phyloP scores from a whole-genome alignment of 139 green algal genomes.

The Limnomonas spitsbergensis region DNA sequence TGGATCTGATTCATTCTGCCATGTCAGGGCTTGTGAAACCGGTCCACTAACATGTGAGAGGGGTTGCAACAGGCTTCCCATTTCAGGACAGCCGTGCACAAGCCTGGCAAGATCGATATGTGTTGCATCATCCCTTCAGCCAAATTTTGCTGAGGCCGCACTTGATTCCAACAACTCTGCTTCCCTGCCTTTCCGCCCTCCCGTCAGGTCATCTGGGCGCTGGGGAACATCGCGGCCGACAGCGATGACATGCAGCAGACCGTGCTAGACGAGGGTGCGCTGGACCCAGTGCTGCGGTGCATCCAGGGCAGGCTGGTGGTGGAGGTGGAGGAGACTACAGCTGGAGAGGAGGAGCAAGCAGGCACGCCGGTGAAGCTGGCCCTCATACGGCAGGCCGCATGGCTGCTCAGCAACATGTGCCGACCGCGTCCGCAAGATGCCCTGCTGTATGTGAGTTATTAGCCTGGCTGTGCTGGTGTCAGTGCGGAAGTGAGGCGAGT shows the following conservation, averaged over 20 bases:
- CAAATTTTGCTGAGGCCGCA: too few species aligned
- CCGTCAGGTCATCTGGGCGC: slow-evolving; percentile 30
- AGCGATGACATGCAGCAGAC: slow-evolving; percentile 14
- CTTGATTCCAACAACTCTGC: too few species aligned
- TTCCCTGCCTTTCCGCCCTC: too few species aligned
- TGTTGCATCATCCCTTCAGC: too few species aligned
- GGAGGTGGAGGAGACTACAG: background rate
- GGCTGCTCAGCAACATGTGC: slow-evolving; percentile 24
- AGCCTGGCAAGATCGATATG: too few species aligned
- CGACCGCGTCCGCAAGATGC: slow-evolving; percentile 6
- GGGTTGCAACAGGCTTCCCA: too few species aligned
- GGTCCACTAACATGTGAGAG: too few species aligned
- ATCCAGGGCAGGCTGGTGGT: background rate
- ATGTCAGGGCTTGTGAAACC: too few species aligned
- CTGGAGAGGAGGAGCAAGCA: too few species aligned
- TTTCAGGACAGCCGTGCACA: too few species aligned
- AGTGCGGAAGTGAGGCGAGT: too few species aligned
- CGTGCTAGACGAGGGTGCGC: slow-evolving; percentile 20
- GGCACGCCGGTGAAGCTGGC: background rate
- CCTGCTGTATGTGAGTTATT: slow-evolving; percentile 13
- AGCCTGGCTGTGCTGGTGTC: background rate
- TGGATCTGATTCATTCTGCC: too few species aligned
- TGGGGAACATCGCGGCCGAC: slow-evolving; percentile 26
- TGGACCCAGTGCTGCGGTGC: slow-evolving; percentile 10
- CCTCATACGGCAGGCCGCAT: slow-evolving; percentile 9